These are phyloP conservation scores for Nothophaeocryptopus gaeumannii DNA, from an alignment of 2,329 filamentous ascomycete genomes.

Conservation along the genomic window DNA sequence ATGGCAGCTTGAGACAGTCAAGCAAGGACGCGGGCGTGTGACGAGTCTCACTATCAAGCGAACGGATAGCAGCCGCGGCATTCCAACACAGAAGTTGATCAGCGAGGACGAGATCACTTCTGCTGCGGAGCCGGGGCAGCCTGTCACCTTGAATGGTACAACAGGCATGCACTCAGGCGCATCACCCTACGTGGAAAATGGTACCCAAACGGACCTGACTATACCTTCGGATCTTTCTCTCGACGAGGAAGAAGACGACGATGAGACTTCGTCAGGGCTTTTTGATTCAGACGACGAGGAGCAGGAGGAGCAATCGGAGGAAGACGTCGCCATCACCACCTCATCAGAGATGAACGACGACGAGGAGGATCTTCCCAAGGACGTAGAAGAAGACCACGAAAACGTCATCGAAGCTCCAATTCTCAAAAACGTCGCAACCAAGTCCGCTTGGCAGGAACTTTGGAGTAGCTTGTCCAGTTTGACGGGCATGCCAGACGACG, in stretches of 20 bases:
- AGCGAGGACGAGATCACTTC: conserved; percentile 5
- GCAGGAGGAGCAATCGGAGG: conserved; percentile 16
- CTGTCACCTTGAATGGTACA: conserved; percentile 16
- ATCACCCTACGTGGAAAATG: conserved; percentile 8
- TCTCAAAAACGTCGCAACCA: conserved; percentile 16
- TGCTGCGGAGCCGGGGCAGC: conserved; percentile 5
- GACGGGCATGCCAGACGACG: conserved; percentile 32
- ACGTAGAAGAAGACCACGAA: conserved; percentile 18
- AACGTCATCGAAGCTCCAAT: conserved; percentile 6
- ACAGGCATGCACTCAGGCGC: conserved; percentile 2
- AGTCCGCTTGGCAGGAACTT: conserved; percentile 36
- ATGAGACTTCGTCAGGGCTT: neutral
- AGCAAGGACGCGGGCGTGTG: conserved; percentile 25
- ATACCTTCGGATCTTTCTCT: conserved; percentile 1
- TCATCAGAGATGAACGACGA: conserved; percentile 21
- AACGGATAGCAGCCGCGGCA: conserved; percentile 15
- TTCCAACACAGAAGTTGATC: neutral
- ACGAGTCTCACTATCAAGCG: conserved; percentile 29
- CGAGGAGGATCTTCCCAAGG: conserved; percentile 18
- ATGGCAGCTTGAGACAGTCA: conserved; percentile 30
- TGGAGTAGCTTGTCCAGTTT: conserved; percentile 33
- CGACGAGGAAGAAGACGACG: conserved; percentile 8
- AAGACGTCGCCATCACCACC: conserved; percentile 30
- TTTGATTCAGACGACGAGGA: neutral
- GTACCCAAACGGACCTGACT: conserved; percentile 13